Percentiles rank a stretch among this genome's conserved stretches.
Conservation (phyloP, 2,329 filamentous ascomycete genomes). For the Chaetomium sp. region DNA sequence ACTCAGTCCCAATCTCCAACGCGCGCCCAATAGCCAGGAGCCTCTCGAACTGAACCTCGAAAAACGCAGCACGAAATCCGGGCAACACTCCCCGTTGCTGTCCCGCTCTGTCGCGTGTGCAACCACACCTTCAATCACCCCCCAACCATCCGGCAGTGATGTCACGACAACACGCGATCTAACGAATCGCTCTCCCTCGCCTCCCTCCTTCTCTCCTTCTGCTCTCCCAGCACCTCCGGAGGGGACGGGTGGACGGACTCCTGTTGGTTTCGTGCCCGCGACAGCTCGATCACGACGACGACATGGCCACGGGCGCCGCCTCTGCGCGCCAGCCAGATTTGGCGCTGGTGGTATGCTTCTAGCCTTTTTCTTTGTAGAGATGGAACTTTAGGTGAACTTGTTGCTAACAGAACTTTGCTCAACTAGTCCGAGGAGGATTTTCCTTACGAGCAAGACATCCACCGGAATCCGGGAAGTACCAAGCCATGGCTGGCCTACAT, state of each 20-base stretch:
- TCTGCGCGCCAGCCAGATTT: conserved; percentile 38
- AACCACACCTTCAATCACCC: not conserved
- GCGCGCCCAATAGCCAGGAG: conserved; percentile 13
- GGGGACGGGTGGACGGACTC: conserved; percentile 8
- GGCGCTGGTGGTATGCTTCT: conserved; percentile 40
- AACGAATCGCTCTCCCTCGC: not conserved
- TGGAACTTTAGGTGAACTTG: not conserved
- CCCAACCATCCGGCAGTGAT: conserved; percentile 20
- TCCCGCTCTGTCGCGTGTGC: conserved; percentile 17
- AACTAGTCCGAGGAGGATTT: conserved; percentile 68
- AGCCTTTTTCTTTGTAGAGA: not conserved
- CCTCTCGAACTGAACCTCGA: conserved; percentile 8
- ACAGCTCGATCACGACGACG: conserved; percentile 6
- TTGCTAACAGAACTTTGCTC: conserved; percentile 21
- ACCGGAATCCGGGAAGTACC: conserved; percentile 75
- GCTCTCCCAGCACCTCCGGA: conserved; percentile 7
- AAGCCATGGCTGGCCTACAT: conserved; percentile 96
- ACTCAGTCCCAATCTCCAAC: not conserved
- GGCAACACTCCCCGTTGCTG: conserved; percentile 14
- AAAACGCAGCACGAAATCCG: conserved; percentile 18
- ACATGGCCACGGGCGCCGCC: conserved; percentile 21
- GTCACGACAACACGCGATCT: conserved; percentile 20
- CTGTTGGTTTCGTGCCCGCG: not conserved
- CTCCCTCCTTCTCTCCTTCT: not conserved
- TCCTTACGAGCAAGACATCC: conserved; percentile 92